A percentile compares a stretch with the other conserved stretches of the same genome.
phyloP scores from a whole-genome alignment of 768 basidiomycete species.

The Boletus subparvulus region DNA sequence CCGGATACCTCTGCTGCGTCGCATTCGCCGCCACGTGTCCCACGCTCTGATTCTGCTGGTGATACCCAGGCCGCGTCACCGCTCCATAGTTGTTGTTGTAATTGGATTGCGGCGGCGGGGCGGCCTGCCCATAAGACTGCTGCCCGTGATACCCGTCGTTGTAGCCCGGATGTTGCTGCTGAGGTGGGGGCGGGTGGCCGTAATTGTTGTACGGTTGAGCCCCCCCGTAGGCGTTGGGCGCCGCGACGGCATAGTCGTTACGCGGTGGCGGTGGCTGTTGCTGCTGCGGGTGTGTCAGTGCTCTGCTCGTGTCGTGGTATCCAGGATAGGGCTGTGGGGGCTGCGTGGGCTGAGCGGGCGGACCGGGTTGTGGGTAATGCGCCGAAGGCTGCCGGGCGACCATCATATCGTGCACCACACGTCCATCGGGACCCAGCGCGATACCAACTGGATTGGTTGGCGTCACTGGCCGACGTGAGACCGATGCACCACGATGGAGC shows the following conservation, averaged over 20 bases:
- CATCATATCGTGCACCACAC: slow-evolving; percentile 80
- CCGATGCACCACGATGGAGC: slow-evolving; percentile 20
- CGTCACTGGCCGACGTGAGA: slow-evolving; percentile 50
- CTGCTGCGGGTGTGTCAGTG: slow-evolving; percentile 36
- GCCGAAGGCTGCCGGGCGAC: slow-evolving; percentile 17
- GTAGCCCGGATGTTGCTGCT: slow-evolving; percentile 25
- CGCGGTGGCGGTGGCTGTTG: slow-evolving; percentile 25
- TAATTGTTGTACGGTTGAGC: slow-evolving; percentile 18
- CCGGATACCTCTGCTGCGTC: slow-evolving; percentile 30
- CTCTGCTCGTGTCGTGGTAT: slow-evolving; percentile 29
- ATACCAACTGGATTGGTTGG: slow-evolving; percentile 85
- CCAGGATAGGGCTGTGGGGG: slow-evolving; percentile 19
- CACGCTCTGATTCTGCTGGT: slow-evolving; percentile 14
- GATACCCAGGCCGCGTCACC: background rate
- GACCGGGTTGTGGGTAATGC: slow-evolving; percentile 13
- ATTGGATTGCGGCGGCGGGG: slow-evolving; percentile 4
- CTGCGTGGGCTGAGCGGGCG: slow-evolving; percentile 8
- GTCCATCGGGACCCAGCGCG: slow-evolving; percentile 73
- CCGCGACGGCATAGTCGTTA: slow-evolving; percentile 16
- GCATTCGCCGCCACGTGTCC: slow-evolving; percentile 36
- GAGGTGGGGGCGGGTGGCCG: slow-evolving; percentile 13
- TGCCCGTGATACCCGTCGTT: slow-evolving; percentile 15
- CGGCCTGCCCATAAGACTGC: slow-evolving; percentile 17
- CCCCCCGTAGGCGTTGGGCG: slow-evolving; percentile 14
- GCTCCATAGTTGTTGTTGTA: slow-evolving; percentile 12